A percentile compares a stretch with the other conserved stretches of the same genome.
Conservation (phyloP, 345 rosid species). For the Euphorbia pulcherrima region DNA sequence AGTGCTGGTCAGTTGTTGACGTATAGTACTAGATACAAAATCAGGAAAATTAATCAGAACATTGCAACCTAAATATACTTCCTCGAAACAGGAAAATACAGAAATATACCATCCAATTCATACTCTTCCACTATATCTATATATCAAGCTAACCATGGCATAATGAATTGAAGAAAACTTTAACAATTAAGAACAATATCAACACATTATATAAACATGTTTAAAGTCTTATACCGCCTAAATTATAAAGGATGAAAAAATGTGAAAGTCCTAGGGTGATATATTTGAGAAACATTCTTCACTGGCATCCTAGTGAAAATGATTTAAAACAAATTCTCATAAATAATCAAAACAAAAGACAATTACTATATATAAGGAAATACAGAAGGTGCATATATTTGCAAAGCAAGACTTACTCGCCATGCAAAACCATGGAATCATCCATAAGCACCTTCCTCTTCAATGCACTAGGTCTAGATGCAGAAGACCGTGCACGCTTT, state of each 20-base stretch:
- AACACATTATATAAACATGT: neutral
- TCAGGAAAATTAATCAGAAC: constrained; percentile 26
- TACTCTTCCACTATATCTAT: neutral
- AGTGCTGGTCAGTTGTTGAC: constrained; percentile 76
- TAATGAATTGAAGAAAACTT: neutral
- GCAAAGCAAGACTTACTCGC: constrained; percentile 71
- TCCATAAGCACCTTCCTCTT: constrained; percentile 96
- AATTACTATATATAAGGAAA: neutral
- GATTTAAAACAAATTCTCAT: neutral
- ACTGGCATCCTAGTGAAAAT: neutral
- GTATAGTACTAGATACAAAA: constrained; percentile 61
- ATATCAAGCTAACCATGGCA: neutral
- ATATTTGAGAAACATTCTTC: neutral
- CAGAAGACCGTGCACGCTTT: constrained; percentile 58
- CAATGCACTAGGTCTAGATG: constrained; percentile 50
- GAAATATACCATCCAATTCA: neutral
- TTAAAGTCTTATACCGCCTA: neutral
- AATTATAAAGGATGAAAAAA: neutral
- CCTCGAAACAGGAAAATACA: neutral
- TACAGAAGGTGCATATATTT: neutral
- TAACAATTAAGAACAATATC: neutral
- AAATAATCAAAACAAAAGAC: neutral
- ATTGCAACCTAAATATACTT: constrained; percentile 7
- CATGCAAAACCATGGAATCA: constrained; percentile 90
- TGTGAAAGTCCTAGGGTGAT: neutral